Percentiles rank a stretch among this genome's conserved stretches.
phyloP scores from a whole-genome alignment of 129 eudicot genomes.

The Logfia minima region DNA sequence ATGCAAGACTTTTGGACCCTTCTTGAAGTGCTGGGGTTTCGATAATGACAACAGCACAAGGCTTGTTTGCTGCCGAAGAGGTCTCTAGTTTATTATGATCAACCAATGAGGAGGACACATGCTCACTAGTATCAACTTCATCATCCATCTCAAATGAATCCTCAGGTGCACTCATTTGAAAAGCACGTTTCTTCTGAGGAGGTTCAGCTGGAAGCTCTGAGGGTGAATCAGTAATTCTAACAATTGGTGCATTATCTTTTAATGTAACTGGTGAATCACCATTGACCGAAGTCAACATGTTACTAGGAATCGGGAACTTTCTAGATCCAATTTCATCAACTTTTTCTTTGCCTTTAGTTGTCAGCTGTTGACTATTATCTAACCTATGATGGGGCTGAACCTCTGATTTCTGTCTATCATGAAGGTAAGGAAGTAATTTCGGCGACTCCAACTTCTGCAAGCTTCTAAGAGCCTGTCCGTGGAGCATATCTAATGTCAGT shows the following conservation, averaged over 20 bases:
- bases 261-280: constrained; percentile 32
- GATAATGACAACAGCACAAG: constrained; percentile 24
- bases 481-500: constrained; percentile 60
- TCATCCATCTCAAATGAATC: constrained; percentile 50
- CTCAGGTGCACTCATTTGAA: constrained; percentile 76
- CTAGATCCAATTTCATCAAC: constrained; percentile 15
- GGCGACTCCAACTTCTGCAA: constrained; percentile 52
- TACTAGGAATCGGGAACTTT: constrained; percentile 23
- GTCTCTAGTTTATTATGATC: constrained; percentile 29
- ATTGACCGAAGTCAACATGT: constrained; percentile 24
- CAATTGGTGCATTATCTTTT: constrained; percentile 21
- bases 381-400: constrained; percentile 13
- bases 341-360: constrained; percentile 32
- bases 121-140: constrained; percentile 42
- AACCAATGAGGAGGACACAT: constrained; percentile 16
- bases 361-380: constrained; percentile 28
- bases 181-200: constrained; percentile 51
- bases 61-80: constrained; percentile 16
- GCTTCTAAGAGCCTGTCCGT: constrained; percentile 82
- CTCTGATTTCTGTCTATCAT: constrained; percentile 34
- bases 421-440: constrained; percentile 39
- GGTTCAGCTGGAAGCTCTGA: constrained; percentile 29
- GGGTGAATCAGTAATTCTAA: constrained; percentile 25
- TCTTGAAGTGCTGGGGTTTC: not conserved
- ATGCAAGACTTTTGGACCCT: constrained; percentile 20